Percentiles rank a stretch among this genome's conserved stretches.
phyloP scores from a whole-genome alignment of 1,284 basidiomycete genomes.

The Bjerkandera adusta region DNA sequence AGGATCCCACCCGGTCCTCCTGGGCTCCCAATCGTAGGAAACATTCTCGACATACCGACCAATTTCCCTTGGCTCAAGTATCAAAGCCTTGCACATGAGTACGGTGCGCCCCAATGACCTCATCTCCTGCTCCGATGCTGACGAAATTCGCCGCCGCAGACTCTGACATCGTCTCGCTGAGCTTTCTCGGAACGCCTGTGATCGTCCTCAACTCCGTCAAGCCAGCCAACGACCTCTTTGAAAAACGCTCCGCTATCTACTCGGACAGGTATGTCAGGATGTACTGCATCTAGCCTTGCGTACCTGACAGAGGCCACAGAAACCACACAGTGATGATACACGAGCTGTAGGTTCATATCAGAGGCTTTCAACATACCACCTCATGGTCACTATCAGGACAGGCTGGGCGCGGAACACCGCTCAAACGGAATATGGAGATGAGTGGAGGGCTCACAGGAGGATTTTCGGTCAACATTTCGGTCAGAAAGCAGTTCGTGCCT shows the following conservation, averaged over 20 bases:
- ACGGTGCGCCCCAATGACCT: neutral
- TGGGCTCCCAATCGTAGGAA: slow-evolving; percentile 6
- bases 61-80: neutral
- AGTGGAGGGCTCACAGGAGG: slow-evolving; percentile 42
- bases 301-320: neutral
- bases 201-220: slow-evolving; percentile 31
- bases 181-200: slow-evolving; percentile 24
- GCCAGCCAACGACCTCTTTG: slow-evolving; percentile 49
- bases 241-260: slow-evolving; percentile 48
- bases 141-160: too few species aligned
- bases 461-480: slow-evolving; percentile 46
- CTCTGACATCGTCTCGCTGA: slow-evolving; percentile 23
- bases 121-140: neutral
- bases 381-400: slow-evolving; percentile 24
- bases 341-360: slow-evolving; percentile 37
- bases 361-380: neutral
- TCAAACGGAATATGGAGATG: slow-evolving; percentile 38
- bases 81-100: neutral
- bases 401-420: slow-evolving; percentile 38
- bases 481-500: slow-evolving; percentile 28
- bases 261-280: slow-evolving; percentile 28
- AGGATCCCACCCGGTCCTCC: slow-evolving; percentile 2
- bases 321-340: too few species aligned
- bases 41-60: slow-evolving; percentile 6
- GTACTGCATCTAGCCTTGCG: neutral